Evolutionary conservation across 352 stramenopile species (phyloP).

Genomic region (Detonula confervacea): DNA sequence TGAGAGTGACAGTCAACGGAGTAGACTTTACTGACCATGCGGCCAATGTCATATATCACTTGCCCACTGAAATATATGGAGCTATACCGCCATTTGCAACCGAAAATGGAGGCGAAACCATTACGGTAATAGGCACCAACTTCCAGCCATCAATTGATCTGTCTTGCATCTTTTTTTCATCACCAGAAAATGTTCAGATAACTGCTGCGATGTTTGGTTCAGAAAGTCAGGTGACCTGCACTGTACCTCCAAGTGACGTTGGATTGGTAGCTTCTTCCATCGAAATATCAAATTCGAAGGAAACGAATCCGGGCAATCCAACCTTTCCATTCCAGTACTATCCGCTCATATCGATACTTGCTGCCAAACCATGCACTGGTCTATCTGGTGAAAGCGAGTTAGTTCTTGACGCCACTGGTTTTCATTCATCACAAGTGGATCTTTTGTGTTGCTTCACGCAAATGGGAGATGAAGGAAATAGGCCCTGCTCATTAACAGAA

Average conservation of each 20-base stretch:
- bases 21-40: constrained; percentile 24
- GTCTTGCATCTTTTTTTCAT: constrained; percentile 35
- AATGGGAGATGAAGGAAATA: background rate
- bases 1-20: constrained; percentile 25
- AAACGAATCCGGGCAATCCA: constrained; percentile 6
- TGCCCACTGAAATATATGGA: constrained; percentile 29
- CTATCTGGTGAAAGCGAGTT: background rate
- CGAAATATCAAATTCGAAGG: constrained; percentile 27
- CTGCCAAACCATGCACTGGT: background rate
- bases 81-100: background rate
- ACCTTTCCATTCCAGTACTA: constrained; percentile 13
- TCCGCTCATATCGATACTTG: background rate
- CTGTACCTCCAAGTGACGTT: background rate
- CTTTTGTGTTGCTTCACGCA: constrained; percentile 1
- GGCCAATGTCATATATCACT: constrained; percentile 20
- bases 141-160: constrained; percentile 45
- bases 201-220: constrained; percentile 23
- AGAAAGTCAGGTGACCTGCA: constrained; percentile 18
- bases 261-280: background rate
- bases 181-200: constrained; percentile 2
- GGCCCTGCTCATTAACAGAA: background rate
- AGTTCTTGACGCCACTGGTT: background rate
- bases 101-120: constrained; percentile 8
- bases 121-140: constrained; percentile 27
- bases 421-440: constrained; percentile 3